A percentile compares a stretch with the other conserved stretches of the same genome.
These are phyloP conservation scores for Aspergillus viridinutans DNA, from an alignment of 2,329 filamentous ascomycete genomes.

Conservation along the genomic window DNA sequence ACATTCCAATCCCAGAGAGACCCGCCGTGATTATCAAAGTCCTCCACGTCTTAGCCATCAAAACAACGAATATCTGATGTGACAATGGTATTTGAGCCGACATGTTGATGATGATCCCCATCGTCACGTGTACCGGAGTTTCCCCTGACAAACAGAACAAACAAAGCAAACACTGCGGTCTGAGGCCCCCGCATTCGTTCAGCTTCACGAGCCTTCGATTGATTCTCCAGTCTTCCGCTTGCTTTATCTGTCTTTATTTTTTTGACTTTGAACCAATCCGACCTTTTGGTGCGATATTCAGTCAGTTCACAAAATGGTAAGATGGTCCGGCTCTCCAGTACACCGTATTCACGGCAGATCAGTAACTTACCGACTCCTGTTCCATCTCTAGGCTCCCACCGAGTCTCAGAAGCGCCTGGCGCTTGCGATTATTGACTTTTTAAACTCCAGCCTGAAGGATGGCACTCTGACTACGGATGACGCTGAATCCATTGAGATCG, in stretches of 20 bases:
- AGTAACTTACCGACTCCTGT: not conserved
- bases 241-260: not conserved
- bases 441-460: conserved; percentile 76
- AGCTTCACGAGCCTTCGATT: not conserved
- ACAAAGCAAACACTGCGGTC: conserved; percentile 12
- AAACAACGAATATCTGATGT: not conserved
- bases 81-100: not conserved
- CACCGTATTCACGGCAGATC: not conserved
- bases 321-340: not conserved
- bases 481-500: conserved; percentile 88
- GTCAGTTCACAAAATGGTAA: not conserved
- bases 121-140: conserved; percentile 16
- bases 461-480: conserved; percentile 86
- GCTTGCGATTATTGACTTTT: conserved; percentile 95
- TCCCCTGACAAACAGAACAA: conserved; percentile 3
- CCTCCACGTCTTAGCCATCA: not conserved
- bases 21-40: conserved; percentile 20
- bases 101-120: not conserved
- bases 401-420: conserved; percentile 80
- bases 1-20: conserved; percentile 15
- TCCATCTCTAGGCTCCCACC: conserved; percentile 32
- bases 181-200: not conserved
- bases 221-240: conserved; percentile 2
- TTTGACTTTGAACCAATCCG: not conserved
- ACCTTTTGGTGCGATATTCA: conserved; percentile 15